Evolutionary conservation across 805 yeast genomes (phyloP).

Genomic region (Lachancea nothofagi): DNA sequence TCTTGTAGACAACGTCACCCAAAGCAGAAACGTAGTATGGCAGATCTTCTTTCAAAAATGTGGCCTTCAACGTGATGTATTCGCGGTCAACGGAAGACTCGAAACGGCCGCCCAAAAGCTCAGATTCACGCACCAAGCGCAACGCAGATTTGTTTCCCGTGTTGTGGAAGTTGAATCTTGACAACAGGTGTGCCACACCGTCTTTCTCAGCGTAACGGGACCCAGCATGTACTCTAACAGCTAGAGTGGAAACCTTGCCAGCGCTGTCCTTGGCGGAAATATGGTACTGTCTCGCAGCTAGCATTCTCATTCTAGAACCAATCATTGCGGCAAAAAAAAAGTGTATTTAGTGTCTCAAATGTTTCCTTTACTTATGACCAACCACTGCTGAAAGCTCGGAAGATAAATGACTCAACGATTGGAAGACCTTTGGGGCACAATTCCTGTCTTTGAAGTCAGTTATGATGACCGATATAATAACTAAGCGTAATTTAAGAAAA

Average conservation of each 20-base stretch:
- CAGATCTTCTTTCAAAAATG: constrained; percentile 78
- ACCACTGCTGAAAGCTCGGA: background rate
- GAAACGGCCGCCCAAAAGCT: constrained; percentile 83
- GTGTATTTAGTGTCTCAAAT: background rate
- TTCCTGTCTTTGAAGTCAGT: background rate
- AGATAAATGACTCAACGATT: too few relatives aligned
- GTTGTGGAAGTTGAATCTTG: constrained; percentile 79
- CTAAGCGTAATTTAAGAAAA: constrained; percentile 1
- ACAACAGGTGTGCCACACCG: constrained; percentile 81
- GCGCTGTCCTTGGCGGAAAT: constrained; percentile 53
- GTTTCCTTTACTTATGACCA: background rate
- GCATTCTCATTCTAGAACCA: constrained; percentile 20
- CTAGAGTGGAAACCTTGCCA: constrained; percentile 65
- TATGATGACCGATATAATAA: background rate
- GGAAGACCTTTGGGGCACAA: background rate
- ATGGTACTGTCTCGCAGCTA: constrained; percentile 29
- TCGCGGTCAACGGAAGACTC: constrained; percentile 74
- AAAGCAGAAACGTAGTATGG: constrained; percentile 88
- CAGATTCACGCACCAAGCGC: constrained; percentile 91
- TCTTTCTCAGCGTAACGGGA: constrained; percentile 63
- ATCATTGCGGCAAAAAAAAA: constrained; percentile 10
- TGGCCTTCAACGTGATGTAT: constrained; percentile 69
- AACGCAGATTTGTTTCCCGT: constrained; percentile 80
- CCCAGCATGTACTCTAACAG: constrained; percentile 83
- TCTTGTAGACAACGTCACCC: constrained; percentile 63